Percentiles rank a stretch among this genome's conserved stretches.
These are phyloP conservation scores for Colletotrichum neosansevieriae DNA, from an alignment of 2,329 filamentous ascomycete genomes.

Conservation along the genomic window DNA sequence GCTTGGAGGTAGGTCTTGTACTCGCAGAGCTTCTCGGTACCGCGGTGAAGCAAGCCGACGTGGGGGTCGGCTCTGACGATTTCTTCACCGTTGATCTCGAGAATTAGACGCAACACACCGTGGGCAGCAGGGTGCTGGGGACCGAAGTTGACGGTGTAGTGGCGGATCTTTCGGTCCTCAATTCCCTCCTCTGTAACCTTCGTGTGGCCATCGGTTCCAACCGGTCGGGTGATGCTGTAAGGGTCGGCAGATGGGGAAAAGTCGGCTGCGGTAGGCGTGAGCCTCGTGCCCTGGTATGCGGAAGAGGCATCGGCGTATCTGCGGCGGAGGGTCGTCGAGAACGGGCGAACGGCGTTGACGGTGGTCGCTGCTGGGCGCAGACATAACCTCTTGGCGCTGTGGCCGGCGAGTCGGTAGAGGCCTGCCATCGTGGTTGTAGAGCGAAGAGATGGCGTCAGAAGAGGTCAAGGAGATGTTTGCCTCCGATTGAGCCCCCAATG, in stretches of 20 bases:
- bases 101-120: slow-evolving; percentile 96
- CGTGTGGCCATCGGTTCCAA: slow-evolving; percentile 55
- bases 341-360: slow-evolving; percentile 62
- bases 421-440: slow-evolving; percentile 71
- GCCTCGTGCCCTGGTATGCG: slow-evolving; percentile 66
- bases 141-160: slow-evolving; percentile 99
- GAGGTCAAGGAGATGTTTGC: slow-evolving; percentile 42
- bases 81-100: slow-evolving; percentile 97
- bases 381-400: slow-evolving; percentile 76
- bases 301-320: slow-evolving; percentile 69
- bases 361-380: slow-evolving; percentile 57
- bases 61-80: slow-evolving; percentile 97
- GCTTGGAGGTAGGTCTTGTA: slow-evolving; percentile 99
- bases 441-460: slow-evolving; percentile 47
- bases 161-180: slow-evolving; percentile 85
- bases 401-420: slow-evolving; percentile 79
- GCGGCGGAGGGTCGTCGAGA: slow-evolving; percentile 75
- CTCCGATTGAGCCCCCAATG: slow-evolving; percentile 43
- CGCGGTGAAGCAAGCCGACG: slow-evolving; percentile 94
- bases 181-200: slow-evolving; percentile 62
- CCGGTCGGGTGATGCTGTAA: slow-evolving; percentile 59
- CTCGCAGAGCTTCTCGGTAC: slow-evolving; percentile 99
- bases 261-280: slow-evolving; percentile 74
- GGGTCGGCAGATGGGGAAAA: slow-evolving; percentile 66
- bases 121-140: slow-evolving; percentile 98